Conservation (phyloP, 1,284 basidiomycete species). For the Porodaedalea pini region DNA sequence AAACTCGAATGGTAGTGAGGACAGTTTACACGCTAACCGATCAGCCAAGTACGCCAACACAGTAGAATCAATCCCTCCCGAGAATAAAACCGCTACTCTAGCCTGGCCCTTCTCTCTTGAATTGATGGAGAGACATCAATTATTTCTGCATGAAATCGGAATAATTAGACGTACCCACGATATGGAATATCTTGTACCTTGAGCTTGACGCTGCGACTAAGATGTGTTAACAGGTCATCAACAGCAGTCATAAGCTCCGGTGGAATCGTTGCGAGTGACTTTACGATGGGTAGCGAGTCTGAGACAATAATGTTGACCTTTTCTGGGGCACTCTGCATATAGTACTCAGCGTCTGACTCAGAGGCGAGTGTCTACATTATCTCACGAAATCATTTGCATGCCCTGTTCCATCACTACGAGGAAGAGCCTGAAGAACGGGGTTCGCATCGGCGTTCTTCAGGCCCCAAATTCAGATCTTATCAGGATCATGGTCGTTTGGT, state of each 20-base stretch:
- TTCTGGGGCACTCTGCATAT: slow-evolving; percentile 40
- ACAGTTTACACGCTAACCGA: slow-evolving; percentile 37
- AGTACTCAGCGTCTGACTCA: neutral
- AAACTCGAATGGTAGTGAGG: neutral
- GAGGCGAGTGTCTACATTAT: neutral
- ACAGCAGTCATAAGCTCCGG: slow-evolving; percentile 42
- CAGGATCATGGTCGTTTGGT: neutral
- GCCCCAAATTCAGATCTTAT: neutral
- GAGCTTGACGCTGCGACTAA: slow-evolving; percentile 59
- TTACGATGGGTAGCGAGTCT: slow-evolving; percentile 35
- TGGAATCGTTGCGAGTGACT: slow-evolving; percentile 44
- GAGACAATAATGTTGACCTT: slow-evolving; percentile 48
- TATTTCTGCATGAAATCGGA: neutral
- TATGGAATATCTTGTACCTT: slow-evolving; percentile 56
- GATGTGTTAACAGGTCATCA: slow-evolving; percentile 48
- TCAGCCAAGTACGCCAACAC: slow-evolving; percentile 80
- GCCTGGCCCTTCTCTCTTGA: slow-evolving; percentile 38
- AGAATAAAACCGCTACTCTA: slow-evolving; percentile 86
- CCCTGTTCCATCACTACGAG: neutral
- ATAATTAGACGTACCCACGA: slow-evolving; percentile 32
- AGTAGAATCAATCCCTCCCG: slow-evolving; percentile 93
- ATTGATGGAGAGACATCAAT: neutral
- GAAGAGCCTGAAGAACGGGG: neutral
- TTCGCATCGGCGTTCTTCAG: neutral
- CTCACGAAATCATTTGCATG: neutral